Base-by-base conservation (phyloP, 2,329 filamentous ascomycete genomes). In the Aureobasidium zeae region DNA sequence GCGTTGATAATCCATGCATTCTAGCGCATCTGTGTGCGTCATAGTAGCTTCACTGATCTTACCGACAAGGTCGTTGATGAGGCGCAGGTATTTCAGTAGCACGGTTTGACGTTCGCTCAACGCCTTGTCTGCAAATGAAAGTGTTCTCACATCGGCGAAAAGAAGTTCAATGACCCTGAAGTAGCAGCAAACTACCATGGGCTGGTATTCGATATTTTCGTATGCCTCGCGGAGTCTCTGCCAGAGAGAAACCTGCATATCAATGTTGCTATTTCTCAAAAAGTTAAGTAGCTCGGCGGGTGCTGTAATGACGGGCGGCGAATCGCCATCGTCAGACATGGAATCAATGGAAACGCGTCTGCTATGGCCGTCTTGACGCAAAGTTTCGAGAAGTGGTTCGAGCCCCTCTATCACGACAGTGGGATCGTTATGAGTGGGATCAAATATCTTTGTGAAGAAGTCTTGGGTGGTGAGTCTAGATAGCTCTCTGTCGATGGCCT, bases 381-480 rank as follows among this genome's bases (percentile, higher is more conserved):
- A 71, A 4, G 72, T 67, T 49, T 95, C 89, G 4, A 98, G 69
- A 8, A 98, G 83, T 3, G 91, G 91, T 56, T 98, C 91, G 25
- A 98, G 68, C 20, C 81, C 91, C 56, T 95, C 87, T 47, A 98
- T 95, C 15, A 95, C 77, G 4, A 81, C 74, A 10, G 89, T 75
- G 0, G 89, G 85, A 52, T 95, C 81, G 34, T 81, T 79, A 47
- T 81, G 76, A 46, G 91, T 83, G 26, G 87, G 80, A 48, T 85
- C 83, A 58, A 96, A 96, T 1, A 98, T 76, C 26, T 81, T 85
- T 38, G 87, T 72, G 62, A 98, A 96, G 61, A 96, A 96, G 57
- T 95, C 89, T 76, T 94, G 91, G 0, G 89, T 96, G 11, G 86
- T 94, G 24, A 96, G 72, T 55, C 88, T 87, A 10, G 86, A 89